A percentile compares a stretch with the other conserved stretches of the same genome.
Conservation (phyloP, 2,329 filamentous ascomycete species). For the Trichophaea hybrida region DNA sequence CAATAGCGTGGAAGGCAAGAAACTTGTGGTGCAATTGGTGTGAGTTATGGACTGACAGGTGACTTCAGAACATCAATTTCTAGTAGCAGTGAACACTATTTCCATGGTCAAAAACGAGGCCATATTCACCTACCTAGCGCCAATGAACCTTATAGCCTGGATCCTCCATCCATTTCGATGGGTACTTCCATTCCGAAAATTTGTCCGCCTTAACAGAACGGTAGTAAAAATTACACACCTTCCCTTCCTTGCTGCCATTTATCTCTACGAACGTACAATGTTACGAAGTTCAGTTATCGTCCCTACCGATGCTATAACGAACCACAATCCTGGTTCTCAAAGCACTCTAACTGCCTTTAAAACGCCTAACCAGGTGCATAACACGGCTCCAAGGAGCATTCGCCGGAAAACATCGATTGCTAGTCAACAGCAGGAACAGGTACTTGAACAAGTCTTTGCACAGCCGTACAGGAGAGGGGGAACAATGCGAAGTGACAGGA, state of each 20-base stretch:
- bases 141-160: slow-evolving; percentile 86
- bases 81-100: slow-evolving; percentile 93
- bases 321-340: slow-evolving; percentile 1
- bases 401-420: slow-evolving; percentile 73
- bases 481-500: neutral
- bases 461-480: slow-evolving; percentile 41
- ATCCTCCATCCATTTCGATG: slow-evolving; percentile 69
- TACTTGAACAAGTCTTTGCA: slow-evolving; percentile 81
- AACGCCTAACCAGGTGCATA: neutral
- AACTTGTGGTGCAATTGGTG: too few species aligned
- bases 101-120: slow-evolving; percentile 98
- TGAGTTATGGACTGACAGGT: neutral
- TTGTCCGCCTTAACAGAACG: slow-evolving; percentile 73
- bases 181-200: slow-evolving; percentile 62
- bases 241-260: slow-evolving; percentile 74
- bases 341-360: slow-evolving; percentile 4
- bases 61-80: slow-evolving; percentile 41
- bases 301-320: slow-evolving; percentile 47
- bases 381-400: neutral
- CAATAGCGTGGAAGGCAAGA: slow-evolving; percentile 61
- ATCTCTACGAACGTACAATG: slow-evolving; percentile 68
- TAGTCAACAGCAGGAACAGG: slow-evolving; percentile 79
- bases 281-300: slow-evolving; percentile 64
- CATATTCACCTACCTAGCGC: slow-evolving; percentile 83
- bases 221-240: slow-evolving; percentile 87